Evolutionary conservation across 345 rosid species (phyloP).

Genomic region (Durio zibethinus): DNA sequence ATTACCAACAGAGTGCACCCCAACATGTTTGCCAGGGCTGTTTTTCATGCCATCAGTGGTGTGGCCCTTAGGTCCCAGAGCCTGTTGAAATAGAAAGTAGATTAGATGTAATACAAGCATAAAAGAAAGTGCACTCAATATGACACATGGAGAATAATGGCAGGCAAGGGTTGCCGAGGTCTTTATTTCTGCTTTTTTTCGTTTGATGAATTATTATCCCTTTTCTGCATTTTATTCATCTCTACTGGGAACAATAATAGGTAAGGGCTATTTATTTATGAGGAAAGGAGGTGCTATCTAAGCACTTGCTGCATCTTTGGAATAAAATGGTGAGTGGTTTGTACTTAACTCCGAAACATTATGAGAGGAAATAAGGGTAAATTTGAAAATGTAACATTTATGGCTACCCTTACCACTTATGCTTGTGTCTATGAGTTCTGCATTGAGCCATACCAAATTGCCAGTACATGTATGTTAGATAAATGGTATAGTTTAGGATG

Average conservation of each 20-base stretch:
- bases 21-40: slow-evolving; percentile 69
- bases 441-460: background rate
- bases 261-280: background rate
- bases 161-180: background rate
- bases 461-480: background rate
- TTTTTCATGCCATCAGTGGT: slow-evolving; percentile 41
- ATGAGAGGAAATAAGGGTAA: background rate
- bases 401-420: background rate
- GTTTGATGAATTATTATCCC: background rate
- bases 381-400: background rate
- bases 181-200: background rate
- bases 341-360: background rate
- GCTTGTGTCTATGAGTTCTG: background rate
- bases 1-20: slow-evolving; percentile 74
- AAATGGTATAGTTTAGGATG: too few relatives aligned
- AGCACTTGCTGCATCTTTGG: background rate
- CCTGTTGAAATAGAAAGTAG: slow-evolving; percentile 35
- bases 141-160: background rate
- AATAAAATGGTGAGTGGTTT: background rate
- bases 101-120: background rate
- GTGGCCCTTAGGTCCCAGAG: slow-evolving; percentile 75
- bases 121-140: slow-evolving; percentile 2
- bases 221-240: background rate
- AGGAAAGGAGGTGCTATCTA: background rate
- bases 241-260: background rate